phyloP scores from a whole-genome alignment of 1,284 basidiomycete species.

The Cerrena zonata region DNA sequence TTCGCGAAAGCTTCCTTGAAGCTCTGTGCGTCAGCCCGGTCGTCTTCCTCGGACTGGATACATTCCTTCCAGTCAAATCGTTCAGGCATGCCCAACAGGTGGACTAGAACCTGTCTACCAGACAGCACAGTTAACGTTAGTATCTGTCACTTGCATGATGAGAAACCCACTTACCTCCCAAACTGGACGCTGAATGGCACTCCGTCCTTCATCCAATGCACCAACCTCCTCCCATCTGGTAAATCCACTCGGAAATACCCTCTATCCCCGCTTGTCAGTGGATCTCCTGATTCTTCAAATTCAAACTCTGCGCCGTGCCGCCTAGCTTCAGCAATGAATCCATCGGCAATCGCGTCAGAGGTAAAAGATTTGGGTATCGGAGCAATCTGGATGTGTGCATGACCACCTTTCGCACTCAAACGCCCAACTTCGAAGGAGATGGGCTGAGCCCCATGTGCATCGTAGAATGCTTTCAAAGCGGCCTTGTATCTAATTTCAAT shows the following conservation, averaged over 20 bases:
- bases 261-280: constrained; percentile 44
- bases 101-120: constrained; percentile 72
- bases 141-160: no score
- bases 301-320: constrained; percentile 62
- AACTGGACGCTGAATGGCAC: constrained; percentile 86
- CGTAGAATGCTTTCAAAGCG: constrained; percentile 68
- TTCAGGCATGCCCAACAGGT: constrained; percentile 67
- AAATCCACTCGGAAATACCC: constrained; percentile 88
- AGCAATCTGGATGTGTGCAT: constrained; percentile 85
- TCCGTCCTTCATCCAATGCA: constrained; percentile 76
- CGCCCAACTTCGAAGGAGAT: constrained; percentile 88
- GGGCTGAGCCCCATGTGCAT: constrained; percentile 59
- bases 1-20: constrained; percentile 79
- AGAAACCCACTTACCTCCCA: constrained; percentile 63
- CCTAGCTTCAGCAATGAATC: constrained; percentile 66
- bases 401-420: constrained; percentile 79
- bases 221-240: constrained; percentile 78
- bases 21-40: constrained; percentile 70
- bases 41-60: constrained; percentile 72
- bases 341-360: constrained; percentile 53
- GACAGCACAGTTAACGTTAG: constrained; percentile 7
- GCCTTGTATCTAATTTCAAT: constrained; percentile 72
- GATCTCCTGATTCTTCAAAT: constrained; percentile 57
- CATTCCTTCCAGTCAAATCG: constrained; percentile 90
- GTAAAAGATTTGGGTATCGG: constrained; percentile 65